Evolutionary conservation across 768 basidiomycete species (phyloP).

Genomic region (Macrolepiota fuliginosa): DNA sequence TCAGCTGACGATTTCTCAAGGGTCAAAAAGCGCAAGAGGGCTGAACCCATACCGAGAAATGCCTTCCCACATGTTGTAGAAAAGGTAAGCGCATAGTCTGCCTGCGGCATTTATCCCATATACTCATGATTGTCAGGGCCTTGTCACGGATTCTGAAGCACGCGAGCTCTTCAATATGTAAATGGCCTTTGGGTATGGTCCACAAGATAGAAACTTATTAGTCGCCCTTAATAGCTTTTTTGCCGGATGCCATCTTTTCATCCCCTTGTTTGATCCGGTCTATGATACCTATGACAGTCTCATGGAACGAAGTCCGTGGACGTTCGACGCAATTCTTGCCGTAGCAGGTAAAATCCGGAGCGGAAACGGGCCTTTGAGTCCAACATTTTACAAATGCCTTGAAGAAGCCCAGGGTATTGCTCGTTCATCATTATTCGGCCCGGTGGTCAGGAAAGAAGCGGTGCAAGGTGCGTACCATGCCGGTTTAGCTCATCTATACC

Average conservation of each 20-base stretch:
- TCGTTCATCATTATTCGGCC: conserved; percentile 89
- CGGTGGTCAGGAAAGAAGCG: conserved; percentile 91
- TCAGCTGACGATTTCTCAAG: conserved; percentile 31
- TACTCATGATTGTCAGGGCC: conserved; percentile 47
- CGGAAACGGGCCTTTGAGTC: conserved; percentile 80
- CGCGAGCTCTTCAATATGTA: conserved; percentile 91
- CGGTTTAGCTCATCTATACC: conserved; percentile 10
- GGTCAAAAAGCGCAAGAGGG: conserved; percentile 82
- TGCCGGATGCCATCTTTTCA: conserved; percentile 94
- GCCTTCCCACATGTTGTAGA: conserved; percentile 89
- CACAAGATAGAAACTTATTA: conserved; percentile 28
- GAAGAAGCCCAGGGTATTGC: conserved; percentile 97
- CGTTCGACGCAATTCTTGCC: conserved; percentile 90
- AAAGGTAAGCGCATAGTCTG: conserved; percentile 47
- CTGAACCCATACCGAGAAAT: conserved; percentile 80
- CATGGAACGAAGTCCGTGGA: conserved; percentile 93
- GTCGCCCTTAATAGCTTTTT: conserved; percentile 72
- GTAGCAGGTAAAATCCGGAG: conserved; percentile 91
- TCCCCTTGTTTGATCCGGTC: conserved; percentile 88
- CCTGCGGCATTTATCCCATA: conserved; percentile 1
- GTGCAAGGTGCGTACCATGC: conserved; percentile 65
- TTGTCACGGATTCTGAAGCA: conserved; percentile 84
- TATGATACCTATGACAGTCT: conserved; percentile 94
- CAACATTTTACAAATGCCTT: conserved; percentile 86
- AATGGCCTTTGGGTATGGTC: conserved; percentile 28